phyloP scores from a whole-genome alignment of 2,329 filamentous ascomycete species.

The Trichoderma cornu-damae region DNA sequence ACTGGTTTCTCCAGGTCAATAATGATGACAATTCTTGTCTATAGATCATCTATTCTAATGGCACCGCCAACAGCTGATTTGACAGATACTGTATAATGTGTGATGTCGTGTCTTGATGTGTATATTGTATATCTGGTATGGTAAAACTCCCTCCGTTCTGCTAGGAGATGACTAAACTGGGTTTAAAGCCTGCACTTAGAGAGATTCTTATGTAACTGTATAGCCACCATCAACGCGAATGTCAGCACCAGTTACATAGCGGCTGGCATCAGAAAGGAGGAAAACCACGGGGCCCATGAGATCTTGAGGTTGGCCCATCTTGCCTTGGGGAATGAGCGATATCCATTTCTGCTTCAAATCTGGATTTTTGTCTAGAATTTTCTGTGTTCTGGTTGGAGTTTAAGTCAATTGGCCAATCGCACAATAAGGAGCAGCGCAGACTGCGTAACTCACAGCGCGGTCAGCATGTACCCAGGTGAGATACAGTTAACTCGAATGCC shows the following conservation, averaged over 20 bases:
- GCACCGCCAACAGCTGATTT: neutral
- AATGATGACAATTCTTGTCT: slow-evolving; percentile 32
- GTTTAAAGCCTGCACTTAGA: neutral
- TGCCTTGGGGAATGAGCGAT: slow-evolving; percentile 83
- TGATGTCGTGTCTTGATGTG: slow-evolving; percentile 10
- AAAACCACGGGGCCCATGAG: slow-evolving; percentile 91
- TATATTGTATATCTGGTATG: neutral
- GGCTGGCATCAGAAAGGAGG: slow-evolving; percentile 71
- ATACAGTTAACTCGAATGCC: slow-evolving; percentile 94
- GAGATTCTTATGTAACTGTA: slow-evolving; percentile 53
- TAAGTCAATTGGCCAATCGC: neutral
- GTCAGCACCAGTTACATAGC: slow-evolving; percentile 68
- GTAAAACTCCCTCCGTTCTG: neutral
- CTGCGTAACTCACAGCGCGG: slow-evolving; percentile 64
- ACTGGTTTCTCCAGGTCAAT: slow-evolving; percentile 86
- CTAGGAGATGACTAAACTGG: neutral
- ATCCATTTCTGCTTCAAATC: slow-evolving; percentile 88
- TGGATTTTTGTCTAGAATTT: slow-evolving; percentile 90
- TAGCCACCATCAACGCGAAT: slow-evolving; percentile 84
- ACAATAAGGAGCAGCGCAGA: neutral
- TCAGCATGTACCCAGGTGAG: slow-evolving; percentile 94
- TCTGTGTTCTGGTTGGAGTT: slow-evolving; percentile 62
- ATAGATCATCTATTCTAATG: slow-evolving; percentile 1
- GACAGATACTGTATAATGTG: neutral
- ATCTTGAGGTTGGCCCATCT: slow-evolving; percentile 88